Base-by-base conservation (phyloP, 1,139 yeast species). In the Saccharomycopsis hybrid region DNA sequence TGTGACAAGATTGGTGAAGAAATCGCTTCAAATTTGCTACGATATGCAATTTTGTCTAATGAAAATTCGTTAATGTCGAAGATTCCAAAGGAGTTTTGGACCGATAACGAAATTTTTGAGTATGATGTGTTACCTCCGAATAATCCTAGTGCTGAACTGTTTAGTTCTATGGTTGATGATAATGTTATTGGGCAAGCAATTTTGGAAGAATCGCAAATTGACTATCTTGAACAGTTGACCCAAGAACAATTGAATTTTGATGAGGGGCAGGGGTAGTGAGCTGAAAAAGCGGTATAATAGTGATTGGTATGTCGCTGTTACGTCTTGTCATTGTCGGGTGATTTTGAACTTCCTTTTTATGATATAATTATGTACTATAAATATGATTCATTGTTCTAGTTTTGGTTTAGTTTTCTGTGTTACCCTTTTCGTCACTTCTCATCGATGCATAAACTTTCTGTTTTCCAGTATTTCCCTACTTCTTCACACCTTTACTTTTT, bases 71-170 rank as follows among this genome's bases (percentile, higher is more conserved):
- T 82, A 0, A 79, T 84, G 85, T 87, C 86, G 1, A 75, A 76
- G 56, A 69, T 84, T 18, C 94, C 94, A 0, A 62, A 71, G 41
- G 59, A 66, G 2, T 70, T 83, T n/a, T 85, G 88, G 85, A 71
- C 74, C 1, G 62, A 76, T 43, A 72, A 80, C 54, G 85, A 82
- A 51, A 71, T 80, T 13, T 78, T 71, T 58, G 94, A 85, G 57
- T 85, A 76, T 61, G 94, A 85, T 63, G 76, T 82, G 2, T 63
- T 84, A 25, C 90, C 92, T 1, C 89, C 90, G 9, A 62, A 59
- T 29, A 59, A 63, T 24, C 70, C 66, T 0, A 59, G 62, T 28
- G 57, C 66, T 4, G 77, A 75, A 45, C 58, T 63, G 0, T 62
- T 74, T 11, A 64, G 64, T 41, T 65, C 67, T 46, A 68, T 67